Conservation (phyloP, 257 asterid genomes). For the Ballota nigra region DNA sequence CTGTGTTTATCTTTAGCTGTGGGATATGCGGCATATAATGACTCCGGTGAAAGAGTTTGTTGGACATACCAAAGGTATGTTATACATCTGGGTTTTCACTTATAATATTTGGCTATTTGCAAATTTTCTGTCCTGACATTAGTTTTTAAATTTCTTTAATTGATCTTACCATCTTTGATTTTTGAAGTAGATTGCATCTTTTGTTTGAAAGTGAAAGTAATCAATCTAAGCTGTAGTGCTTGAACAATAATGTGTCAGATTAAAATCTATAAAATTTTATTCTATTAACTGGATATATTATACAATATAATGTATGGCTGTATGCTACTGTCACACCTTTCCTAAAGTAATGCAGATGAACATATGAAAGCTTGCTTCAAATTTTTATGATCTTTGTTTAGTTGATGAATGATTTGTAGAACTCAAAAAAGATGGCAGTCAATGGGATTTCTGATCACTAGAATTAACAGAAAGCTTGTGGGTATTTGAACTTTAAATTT, state of each 20-base stretch:
- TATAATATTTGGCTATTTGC: not conserved
- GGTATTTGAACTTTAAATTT: not conserved
- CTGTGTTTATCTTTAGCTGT: constrained; percentile 57
- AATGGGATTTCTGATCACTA: not conserved
- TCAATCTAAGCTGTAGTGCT: not conserved
- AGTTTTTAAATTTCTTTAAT: constrained; percentile 10
- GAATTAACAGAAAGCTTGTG: not conserved
- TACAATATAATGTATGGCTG: not conserved
- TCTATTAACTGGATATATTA: not conserved
- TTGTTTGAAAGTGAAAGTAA: not conserved
- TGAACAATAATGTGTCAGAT: constrained; percentile 1
- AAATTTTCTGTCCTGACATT: not conserved
- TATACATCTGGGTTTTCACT: constrained; percentile 13
- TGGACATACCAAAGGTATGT: constrained; percentile 92
- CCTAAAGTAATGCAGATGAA: not conserved
- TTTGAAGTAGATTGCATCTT: not conserved
- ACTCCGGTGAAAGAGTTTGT: constrained; percentile 89
- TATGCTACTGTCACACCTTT: not conserved
- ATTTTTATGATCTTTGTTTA: not conserved
- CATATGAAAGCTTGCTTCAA: not conserved
- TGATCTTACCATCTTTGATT: constrained; percentile 5
- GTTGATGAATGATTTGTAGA: not conserved
- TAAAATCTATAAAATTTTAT: not conserved
- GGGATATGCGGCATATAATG: constrained; percentile 94
- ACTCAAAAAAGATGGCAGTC: not conserved